Evolutionary conservation across 2,329 filamentous ascomycete genomes (phyloP).

Genomic region (Didymella glomerata): DNA sequence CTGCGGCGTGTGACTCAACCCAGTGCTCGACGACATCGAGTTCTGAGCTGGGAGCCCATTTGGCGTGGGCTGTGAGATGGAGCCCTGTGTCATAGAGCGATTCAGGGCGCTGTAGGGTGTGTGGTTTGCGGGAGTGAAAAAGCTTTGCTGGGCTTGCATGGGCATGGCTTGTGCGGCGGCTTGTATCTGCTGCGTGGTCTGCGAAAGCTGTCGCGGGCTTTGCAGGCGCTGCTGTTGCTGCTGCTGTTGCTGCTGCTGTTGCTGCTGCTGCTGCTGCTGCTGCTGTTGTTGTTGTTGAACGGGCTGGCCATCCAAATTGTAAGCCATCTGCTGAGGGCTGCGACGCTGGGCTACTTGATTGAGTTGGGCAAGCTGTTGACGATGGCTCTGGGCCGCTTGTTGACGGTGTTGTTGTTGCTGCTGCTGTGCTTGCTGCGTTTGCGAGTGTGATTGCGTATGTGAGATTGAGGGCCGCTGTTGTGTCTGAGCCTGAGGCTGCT

Average conservation of each 20-base stretch:
- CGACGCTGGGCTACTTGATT: slow-evolving; percentile 27
- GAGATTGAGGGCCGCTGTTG: slow-evolving; percentile 8
- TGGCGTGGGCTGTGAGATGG: slow-evolving; percentile 23
- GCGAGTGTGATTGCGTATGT: slow-evolving; percentile 23
- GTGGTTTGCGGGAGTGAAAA: slow-evolving; percentile 35
- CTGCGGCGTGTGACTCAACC: slow-evolving; percentile 27
- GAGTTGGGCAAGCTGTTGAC: slow-evolving; percentile 37
- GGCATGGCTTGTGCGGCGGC: slow-evolving; percentile 34
- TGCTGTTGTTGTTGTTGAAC: slow-evolving; percentile 33
- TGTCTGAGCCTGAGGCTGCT: slow-evolving; percentile 13
- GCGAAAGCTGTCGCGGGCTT: slow-evolving; percentile 29
- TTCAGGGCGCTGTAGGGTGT: slow-evolving; percentile 35
- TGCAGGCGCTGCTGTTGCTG: slow-evolving; percentile 26
- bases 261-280: slow-evolving; percentile 32
- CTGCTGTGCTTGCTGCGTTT: slow-evolving; percentile 30
- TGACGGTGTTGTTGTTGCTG: slow-evolving; percentile 25
- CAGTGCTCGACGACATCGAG: slow-evolving; percentile 2
- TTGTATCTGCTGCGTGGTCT: slow-evolving; percentile 32
- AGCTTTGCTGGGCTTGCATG: slow-evolving; percentile 26
- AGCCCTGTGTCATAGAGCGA: slow-evolving; percentile 34
- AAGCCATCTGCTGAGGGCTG: slow-evolving; percentile 34
- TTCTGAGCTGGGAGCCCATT: slow-evolving; percentile 24
- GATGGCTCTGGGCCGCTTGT: slow-evolving; percentile 27
- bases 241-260: slow-evolving; percentile 32
- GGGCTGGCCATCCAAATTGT: slow-evolving; percentile 29